These are phyloP conservation scores for Gentiana macrophylla DNA, from an alignment of 257 asterid species.

Conservation along the genomic window DNA sequence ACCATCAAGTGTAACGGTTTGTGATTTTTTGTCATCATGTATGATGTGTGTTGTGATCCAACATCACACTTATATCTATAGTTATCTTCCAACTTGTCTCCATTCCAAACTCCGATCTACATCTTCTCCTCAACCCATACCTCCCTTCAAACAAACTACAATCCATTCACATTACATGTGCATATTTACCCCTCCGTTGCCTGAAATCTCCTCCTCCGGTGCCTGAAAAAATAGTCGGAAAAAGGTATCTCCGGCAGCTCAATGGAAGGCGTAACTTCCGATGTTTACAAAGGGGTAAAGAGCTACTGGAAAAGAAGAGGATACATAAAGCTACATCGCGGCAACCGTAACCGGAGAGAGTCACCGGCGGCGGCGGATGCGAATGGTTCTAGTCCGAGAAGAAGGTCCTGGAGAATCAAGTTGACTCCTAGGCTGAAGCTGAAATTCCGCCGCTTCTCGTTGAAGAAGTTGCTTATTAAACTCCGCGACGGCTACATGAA, in stretches of 20 bases:
- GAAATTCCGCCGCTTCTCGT: constrained; percentile 20
- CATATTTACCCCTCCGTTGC: background rate
- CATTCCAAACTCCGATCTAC: background rate
- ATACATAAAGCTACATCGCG: constrained; percentile 14
- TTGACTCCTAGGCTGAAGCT: constrained; percentile 17
- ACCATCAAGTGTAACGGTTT: no score
- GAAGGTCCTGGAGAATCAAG: constrained; percentile 25
- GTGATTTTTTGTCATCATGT: no score
- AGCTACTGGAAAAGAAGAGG: constrained; percentile 26
- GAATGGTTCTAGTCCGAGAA: constrained; percentile 5
- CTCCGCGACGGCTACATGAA: constrained; percentile 32
- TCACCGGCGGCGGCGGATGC: constrained; percentile 7
- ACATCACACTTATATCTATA: background rate
- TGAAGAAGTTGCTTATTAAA: constrained; percentile 17
- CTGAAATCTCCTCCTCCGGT: no score
- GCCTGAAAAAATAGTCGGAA: background rate
- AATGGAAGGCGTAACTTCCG: constrained; percentile 22
- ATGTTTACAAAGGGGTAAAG: constrained; percentile 15
- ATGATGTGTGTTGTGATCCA: no score
- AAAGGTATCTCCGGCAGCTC: no score
- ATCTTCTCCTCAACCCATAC: background rate
- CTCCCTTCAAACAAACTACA: background rate
- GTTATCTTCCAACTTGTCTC: background rate
- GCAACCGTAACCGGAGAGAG: constrained; percentile 6
- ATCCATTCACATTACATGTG: background rate